phyloP scores from a whole-genome alignment of 2,329 filamentous ascomycete species.

The Allantophomopsis lycopodina region DNA sequence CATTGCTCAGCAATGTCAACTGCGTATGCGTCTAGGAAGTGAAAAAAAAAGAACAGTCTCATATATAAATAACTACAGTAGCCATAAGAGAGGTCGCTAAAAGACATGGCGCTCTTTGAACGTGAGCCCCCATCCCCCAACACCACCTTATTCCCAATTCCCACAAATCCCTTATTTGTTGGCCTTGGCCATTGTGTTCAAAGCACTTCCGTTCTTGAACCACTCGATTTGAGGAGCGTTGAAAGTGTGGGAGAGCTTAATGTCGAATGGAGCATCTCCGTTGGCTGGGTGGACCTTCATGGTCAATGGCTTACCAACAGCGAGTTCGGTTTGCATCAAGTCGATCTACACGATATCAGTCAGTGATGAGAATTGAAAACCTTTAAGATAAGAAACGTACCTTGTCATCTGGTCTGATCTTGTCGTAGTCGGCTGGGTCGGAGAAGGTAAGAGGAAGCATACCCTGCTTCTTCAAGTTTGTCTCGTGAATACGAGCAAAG shows the following conservation, averaged over 20 bases:
- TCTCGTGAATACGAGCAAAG: slow-evolving; percentile 99
- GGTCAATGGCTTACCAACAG: slow-evolving; percentile 84
- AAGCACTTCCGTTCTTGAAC: slow-evolving; percentile 95
- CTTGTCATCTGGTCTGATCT: slow-evolving; percentile 85
- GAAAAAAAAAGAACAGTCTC: not conserved
- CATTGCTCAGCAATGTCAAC: too few relatives aligned
- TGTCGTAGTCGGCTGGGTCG: slow-evolving; percentile 94
- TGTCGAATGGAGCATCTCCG: slow-evolving; percentile 58
- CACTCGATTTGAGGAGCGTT: slow-evolving; percentile 96
- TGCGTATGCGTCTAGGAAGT: too few relatives aligned
- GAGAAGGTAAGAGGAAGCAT: slow-evolving; percentile 97
- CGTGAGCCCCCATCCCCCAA: slow-evolving; percentile 1
- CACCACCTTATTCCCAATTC: not conserved
- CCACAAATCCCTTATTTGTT: slow-evolving; percentile 5
- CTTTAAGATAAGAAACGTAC: slow-evolving; percentile 22
- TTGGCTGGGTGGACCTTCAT: slow-evolving; percentile 86
- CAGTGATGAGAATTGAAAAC: not conserved
- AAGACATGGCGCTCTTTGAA: slow-evolving; percentile 1
- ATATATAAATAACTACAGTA: slow-evolving; percentile 3
- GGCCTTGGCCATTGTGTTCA: slow-evolving; percentile 95
- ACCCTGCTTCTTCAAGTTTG: slow-evolving; percentile 99
- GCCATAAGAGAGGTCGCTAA: slow-evolving; percentile 2
- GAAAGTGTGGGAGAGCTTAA: slow-evolving; percentile 88
- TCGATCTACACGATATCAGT: slow-evolving; percentile 41
- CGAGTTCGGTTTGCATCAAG: slow-evolving; percentile 76